Conservation (phyloP, 169 alveolate species). For the Hepatocystis sp. region DNA sequence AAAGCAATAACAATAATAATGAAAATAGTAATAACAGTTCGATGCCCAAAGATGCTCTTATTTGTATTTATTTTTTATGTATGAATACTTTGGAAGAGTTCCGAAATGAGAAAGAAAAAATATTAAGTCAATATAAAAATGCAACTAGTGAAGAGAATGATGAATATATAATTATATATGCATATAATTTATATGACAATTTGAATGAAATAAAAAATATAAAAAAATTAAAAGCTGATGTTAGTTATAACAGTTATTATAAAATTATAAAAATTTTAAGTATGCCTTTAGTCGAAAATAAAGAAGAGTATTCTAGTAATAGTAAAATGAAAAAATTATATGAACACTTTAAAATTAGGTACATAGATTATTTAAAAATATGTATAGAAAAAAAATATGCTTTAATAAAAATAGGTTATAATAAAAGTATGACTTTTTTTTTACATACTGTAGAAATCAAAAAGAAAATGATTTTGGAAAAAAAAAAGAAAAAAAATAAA, state of each 20-base stretch:
- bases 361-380: slow-evolving; percentile 50
- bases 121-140: slow-evolving; percentile 39
- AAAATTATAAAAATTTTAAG: slow-evolving; percentile 65
- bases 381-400: slow-evolving; percentile 62
- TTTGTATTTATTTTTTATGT: slow-evolving; percentile 54
- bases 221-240: slow-evolving; percentile 53
- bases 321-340: slow-evolving; percentile 46
- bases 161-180: slow-evolving; percentile 45
- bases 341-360: slow-evolving; percentile 57
- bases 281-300: slow-evolving; percentile 23
- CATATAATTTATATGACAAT: slow-evolving; percentile 48
- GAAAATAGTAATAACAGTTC: slow-evolving; percentile 44
- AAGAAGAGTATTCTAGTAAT: slow-evolving; percentile 24
- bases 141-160: slow-evolving; percentile 40
- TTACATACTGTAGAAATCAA: slow-evolving; percentile 24
- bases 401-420: slow-evolving; percentile 38
- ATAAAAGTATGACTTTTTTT: slow-evolving; percentile 42
- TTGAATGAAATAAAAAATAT: slow-evolving; percentile 61
- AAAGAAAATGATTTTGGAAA: slow-evolving; percentile 16
- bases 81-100: slow-evolving; percentile 40
- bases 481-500: slow-evolving; percentile 51
- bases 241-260: slow-evolving; percentile 49
- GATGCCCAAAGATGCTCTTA: slow-evolving; percentile 25
- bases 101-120: slow-evolving; percentile 49
- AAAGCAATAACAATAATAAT: no score